Evolutionary conservation across 176 grass and related monocot species (phyloP), one percentile per base, ranked within the genome.

Genomic region (Elymus sibiricus): DNA sequence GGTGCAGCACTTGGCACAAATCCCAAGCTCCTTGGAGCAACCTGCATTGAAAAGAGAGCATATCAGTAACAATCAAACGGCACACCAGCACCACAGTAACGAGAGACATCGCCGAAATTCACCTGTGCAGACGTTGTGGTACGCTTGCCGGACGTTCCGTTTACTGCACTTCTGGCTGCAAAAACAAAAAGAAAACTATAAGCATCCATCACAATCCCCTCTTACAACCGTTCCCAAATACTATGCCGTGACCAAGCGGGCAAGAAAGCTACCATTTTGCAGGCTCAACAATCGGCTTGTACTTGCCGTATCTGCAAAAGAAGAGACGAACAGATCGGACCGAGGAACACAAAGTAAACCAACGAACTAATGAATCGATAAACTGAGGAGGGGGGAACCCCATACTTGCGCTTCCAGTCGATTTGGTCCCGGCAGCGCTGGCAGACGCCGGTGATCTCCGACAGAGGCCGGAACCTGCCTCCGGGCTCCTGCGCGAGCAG

Each of bases 381-480:
- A 16, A 38, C 76, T 15, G 14, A 34, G 44, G 16, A 9, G 38
- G 43, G 17, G 28, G 39, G 16, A 72, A 34, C 6, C 75, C 65
- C 80, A 5, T n/a, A 98, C 96, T 84, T 95, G 82, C 96, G 91
- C 76, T 98, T 98, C 96, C 96, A 98, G 84, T 98, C 96, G 86
- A 98, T 98, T 73, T 98, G 96, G 29, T 95, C 93, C 89, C 83
- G 87, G 77, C 96, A 98, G 86, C 93, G 93, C 70, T 88, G 90
- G 90, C 96, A 98, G 5, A 98, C 96, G 68, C 96, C 93, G 74
- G 93, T 95, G 80, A 98, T 95, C 66, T 92, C 91, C 11, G 96
- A 79, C 32, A 89, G 56, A 60, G 93, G 96, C 40, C 86, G 92
- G 78, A 92, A 90, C 82, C 81, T 95, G 38, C 96, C 96, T 2